A percentile compares a stretch with the other conserved stretches of the same genome.
Evolutionary conservation across 1,139 yeast genomes (phyloP).

Genomic region (Lodderomyces orthopsilosis): DNA sequence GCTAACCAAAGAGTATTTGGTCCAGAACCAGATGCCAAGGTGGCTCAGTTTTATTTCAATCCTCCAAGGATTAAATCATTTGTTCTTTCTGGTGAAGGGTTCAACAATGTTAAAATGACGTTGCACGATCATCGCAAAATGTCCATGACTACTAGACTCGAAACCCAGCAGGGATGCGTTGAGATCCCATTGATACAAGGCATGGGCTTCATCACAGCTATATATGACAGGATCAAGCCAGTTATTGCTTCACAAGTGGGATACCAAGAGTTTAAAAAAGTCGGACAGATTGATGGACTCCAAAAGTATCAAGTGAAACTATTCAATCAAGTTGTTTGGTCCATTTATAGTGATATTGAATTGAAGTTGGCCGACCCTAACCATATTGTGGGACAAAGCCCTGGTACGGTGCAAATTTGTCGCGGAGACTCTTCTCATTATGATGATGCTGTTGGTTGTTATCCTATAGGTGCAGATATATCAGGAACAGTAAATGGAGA

Average conservation of each 20-base stretch:
- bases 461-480: conserved; percentile 23
- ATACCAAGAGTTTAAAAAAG: conserved; percentile 33
- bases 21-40: conserved; percentile 34
- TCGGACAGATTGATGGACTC: conserved; percentile 12
- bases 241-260: conserved; percentile 64
- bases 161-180: conserved; percentile 19
- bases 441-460: conserved; percentile 51
- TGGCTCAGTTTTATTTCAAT: conserved; percentile 45
- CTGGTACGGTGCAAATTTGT: conserved; percentile 44
- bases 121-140: conserved; percentile 33
- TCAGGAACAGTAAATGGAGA: conserved; percentile 26
- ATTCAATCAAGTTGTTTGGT: conserved; percentile 44
- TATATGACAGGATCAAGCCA: conserved; percentile 55
- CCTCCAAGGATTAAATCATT: conserved; percentile 47
- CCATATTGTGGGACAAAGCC: conserved; percentile 43
- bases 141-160: conserved; percentile 30
- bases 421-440: conserved; percentile 43
- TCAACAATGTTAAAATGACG: conserved; percentile 21
- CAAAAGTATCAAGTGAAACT: conserved; percentile 33
- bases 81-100: conserved; percentile 34
- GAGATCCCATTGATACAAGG: conserved; percentile 49
- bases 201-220: conserved; percentile 68
- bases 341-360: conserved; percentile 33
- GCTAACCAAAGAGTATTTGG: conserved; percentile 43
- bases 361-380: conserved; percentile 51